These are phyloP conservation scores for Solanum phureja DNA, from an alignment of 257 asterid genomes.

Conservation along the genomic window DNA sequence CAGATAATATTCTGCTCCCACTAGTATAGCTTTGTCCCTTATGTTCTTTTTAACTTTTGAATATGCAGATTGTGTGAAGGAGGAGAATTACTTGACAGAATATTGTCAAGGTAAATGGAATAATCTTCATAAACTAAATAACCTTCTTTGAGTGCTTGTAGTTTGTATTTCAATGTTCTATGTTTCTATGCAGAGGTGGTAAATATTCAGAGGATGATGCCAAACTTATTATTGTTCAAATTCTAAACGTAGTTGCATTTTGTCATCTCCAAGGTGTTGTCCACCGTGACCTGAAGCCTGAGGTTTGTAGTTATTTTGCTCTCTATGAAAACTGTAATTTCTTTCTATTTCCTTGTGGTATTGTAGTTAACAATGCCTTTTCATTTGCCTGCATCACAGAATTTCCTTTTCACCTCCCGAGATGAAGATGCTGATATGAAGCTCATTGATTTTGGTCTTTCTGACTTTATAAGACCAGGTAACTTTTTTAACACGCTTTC, in stretches of 20 bases:
- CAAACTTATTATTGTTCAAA: conserved; percentile 74
- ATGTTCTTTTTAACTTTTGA: conserved; percentile 16
- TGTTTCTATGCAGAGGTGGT: conserved; percentile 68
- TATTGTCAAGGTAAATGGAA: conserved; percentile 62
- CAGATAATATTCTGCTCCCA: neutral
- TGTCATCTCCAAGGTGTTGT: conserved; percentile 99
- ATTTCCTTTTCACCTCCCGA: conserved; percentile 76
- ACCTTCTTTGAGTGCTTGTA: conserved; percentile 1
- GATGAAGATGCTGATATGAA: conserved; percentile 91
- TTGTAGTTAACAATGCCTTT: conserved; percentile 3
- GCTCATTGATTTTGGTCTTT: conserved; percentile 95
- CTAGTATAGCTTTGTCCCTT: neutral
- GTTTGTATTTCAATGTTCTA: conserved; percentile 16
- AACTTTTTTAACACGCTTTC: neutral
- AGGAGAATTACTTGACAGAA: conserved; percentile 89
- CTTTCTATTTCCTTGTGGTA: neutral
- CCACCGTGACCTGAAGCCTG: conserved; percentile 97
- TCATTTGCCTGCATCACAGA: conserved; percentile 35
- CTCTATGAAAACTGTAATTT: neutral
- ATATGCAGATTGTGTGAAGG: conserved; percentile 89
- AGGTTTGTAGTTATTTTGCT: conserved; percentile 33
- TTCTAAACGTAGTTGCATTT: conserved; percentile 85
- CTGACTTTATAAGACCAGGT: conserved; percentile 94
- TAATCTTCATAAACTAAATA: neutral
- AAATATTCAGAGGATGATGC: conserved; percentile 93